These are phyloP conservation scores for Mortierella sp. DNA, from an alignment of 371 early-diverging fungal species.

Conservation along the genomic window DNA sequence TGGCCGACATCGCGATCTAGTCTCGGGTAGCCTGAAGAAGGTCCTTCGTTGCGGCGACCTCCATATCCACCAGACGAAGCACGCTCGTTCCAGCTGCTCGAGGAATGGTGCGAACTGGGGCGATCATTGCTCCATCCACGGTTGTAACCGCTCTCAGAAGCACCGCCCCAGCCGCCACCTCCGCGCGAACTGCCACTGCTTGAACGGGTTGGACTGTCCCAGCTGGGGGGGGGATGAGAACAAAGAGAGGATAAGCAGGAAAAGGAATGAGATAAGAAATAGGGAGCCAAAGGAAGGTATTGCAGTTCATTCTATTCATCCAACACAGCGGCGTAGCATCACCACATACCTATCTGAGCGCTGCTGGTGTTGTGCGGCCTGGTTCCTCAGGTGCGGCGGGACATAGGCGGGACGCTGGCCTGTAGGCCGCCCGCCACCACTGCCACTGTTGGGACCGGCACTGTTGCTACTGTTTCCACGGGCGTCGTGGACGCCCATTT, in stretches of 20 bases:
- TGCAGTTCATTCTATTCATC: slow-evolving; percentile 6
- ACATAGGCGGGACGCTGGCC: slow-evolving; percentile 56
- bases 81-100: slow-evolving; percentile 48
- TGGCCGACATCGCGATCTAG: slow-evolving; percentile 65
- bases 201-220: slow-evolving; percentile 33
- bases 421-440: slow-evolving; percentile 25
- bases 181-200: slow-evolving; percentile 18
- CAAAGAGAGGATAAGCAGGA: slow-evolving; percentile 30
- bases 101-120: slow-evolving; percentile 2
- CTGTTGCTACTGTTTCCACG: too few species aligned
- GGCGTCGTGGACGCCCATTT: too few species aligned
- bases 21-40: slow-evolving; percentile 47
- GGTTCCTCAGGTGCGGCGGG: slow-evolving; percentile 68
- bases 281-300: background rate
- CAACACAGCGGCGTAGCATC: slow-evolving; percentile 13
- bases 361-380: slow-evolving; percentile 23
- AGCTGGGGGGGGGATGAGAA: slow-evolving; percentile 17
- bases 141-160: slow-evolving; percentile 49
- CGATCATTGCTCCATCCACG: slow-evolving; percentile 39
- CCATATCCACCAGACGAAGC: slow-evolving; percentile 55
- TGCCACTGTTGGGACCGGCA: too few species aligned
- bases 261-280: background rate
- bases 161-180: slow-evolving; percentile 45
- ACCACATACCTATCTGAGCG: slow-evolving; percentile 24
- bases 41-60: slow-evolving; percentile 63